Evolutionary conservation across 257 asterid species (phyloP).

Genomic region (Buddleja alternifolia): DNA sequence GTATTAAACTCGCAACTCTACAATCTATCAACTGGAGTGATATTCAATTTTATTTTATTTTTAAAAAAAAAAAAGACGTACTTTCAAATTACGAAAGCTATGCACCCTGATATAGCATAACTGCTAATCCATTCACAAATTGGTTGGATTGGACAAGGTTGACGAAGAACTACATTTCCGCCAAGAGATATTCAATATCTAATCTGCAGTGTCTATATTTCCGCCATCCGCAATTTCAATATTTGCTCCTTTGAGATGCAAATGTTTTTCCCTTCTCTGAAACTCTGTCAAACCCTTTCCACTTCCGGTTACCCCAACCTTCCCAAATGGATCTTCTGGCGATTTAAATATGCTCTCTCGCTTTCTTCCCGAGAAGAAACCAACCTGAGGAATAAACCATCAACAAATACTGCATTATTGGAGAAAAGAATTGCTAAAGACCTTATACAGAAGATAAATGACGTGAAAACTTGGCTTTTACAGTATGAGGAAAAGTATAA

Average conservation of each 20-base stretch:
- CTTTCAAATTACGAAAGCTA: background rate
- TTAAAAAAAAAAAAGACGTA: slow-evolving; percentile 7
- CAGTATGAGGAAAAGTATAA: no score
- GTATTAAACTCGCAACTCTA: background rate
- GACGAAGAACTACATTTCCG: slow-evolving; percentile 10
- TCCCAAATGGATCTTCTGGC: slow-evolving; percentile 69
- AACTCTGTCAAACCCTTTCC: slow-evolving; percentile 79
- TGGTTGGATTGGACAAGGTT: slow-evolving; percentile 2
- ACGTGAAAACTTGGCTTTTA: background rate
- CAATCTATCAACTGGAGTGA: slow-evolving; percentile 1
- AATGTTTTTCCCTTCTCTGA: slow-evolving; percentile 73
- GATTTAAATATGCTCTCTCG: slow-evolving; percentile 73
- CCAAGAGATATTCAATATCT: background rate
- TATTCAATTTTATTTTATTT: no score
- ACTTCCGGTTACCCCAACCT: slow-evolving; percentile 77
- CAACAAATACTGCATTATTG: background rate
- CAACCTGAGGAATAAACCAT: slow-evolving; percentile 46
- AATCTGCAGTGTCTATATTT: slow-evolving; percentile 40
- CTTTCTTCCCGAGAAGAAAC: slow-evolving; percentile 77
- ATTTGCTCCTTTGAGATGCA: slow-evolving; percentile 68
- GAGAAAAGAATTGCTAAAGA: background rate
- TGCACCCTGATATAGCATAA: background rate
- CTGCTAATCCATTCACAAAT: slow-evolving; percentile 17
- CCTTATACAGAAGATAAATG: background rate
- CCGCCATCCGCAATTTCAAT: slow-evolving; percentile 47